These are phyloP conservation scores for Debaryomyces tyrocola DNA, from an alignment of 805 yeast species.

Conservation along the genomic window DNA sequence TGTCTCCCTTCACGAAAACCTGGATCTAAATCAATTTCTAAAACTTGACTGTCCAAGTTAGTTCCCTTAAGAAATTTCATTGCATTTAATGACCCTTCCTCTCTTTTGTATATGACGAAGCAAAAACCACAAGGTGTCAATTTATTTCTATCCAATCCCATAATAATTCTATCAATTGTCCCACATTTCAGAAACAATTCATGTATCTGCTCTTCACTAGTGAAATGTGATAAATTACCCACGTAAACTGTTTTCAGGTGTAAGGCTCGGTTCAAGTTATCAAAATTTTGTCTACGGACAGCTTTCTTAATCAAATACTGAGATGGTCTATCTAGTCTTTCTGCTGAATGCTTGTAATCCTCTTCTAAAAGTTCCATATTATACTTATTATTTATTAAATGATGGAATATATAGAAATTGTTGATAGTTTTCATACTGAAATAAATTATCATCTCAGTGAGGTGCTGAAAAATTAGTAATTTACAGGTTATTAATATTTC, in stretches of 20 bases:
- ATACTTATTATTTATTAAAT: background rate
- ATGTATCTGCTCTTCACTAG: conserved; percentile 92
- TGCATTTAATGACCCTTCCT: conserved; percentile 75
- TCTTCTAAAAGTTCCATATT: conserved; percentile 42
- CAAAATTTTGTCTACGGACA: conserved; percentile 48
- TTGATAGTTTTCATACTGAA: background rate
- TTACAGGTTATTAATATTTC: too few relatives aligned
- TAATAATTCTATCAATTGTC: conserved; percentile 71
- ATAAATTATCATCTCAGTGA: background rate
- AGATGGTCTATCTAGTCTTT: conserved; percentile 71
- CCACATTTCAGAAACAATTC: conserved; percentile 87
- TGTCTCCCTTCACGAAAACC: conserved; percentile 96
- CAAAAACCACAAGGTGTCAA: conserved; percentile 97
- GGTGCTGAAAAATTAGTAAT: background rate
- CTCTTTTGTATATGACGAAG: conserved; percentile 74
- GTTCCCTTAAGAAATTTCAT: conserved; percentile 81
- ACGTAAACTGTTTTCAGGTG: conserved; percentile 80
- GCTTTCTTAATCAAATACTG: conserved; percentile 68
- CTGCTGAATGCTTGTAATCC: conserved; percentile 61
- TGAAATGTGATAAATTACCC: conserved; percentile 85
- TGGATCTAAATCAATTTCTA: conserved; percentile 91
- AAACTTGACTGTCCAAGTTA: conserved; percentile 75
- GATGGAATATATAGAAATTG: background rate
- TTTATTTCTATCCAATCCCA: conserved; percentile 92
- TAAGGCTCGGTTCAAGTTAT: conserved; percentile 65